Conservation (phyloP, 208 protist species). For the Trichomonas vaginalis region DNA sequence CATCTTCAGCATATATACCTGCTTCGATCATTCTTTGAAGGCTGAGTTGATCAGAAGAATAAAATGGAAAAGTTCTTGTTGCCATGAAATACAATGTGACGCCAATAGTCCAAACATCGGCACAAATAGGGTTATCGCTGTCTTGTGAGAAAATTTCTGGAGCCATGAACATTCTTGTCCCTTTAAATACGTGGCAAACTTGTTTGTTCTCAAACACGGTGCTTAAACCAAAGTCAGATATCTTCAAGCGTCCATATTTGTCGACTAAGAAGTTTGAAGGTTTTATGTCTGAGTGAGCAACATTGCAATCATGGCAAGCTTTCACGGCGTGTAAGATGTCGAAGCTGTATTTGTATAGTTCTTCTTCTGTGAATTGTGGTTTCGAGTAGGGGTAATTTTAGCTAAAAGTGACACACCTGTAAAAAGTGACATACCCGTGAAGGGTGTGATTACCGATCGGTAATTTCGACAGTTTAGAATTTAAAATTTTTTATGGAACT, state of each 20-base stretch:
- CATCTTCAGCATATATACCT: background rate
- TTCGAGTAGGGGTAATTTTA: too few relatives aligned
- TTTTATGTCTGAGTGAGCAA: background rate
- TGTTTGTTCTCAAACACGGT: background rate
- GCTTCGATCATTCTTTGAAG: background rate
- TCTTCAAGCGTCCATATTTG: background rate
- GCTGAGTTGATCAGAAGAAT: background rate
- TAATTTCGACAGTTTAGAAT: too few relatives aligned
- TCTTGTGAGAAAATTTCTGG: background rate
- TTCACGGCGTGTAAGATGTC: background rate
- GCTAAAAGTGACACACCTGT: too few relatives aligned
- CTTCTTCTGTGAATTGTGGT: background rate
- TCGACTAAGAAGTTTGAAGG: background rate
- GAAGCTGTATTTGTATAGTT: background rate
- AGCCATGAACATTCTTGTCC: background rate
- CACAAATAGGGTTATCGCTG: background rate
- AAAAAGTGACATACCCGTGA: too few relatives aligned
- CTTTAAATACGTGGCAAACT: background rate
- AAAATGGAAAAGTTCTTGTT: background rate
- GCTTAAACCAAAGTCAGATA: background rate
- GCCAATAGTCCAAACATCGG: background rate
- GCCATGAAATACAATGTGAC: background rate
- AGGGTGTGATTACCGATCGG: too few relatives aligned
- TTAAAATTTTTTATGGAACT: too few relatives aligned
- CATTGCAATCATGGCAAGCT: background rate